Base-by-base conservation (phyloP, 805 yeast genomes). In the Brettanomyces naardenensis region DNA sequence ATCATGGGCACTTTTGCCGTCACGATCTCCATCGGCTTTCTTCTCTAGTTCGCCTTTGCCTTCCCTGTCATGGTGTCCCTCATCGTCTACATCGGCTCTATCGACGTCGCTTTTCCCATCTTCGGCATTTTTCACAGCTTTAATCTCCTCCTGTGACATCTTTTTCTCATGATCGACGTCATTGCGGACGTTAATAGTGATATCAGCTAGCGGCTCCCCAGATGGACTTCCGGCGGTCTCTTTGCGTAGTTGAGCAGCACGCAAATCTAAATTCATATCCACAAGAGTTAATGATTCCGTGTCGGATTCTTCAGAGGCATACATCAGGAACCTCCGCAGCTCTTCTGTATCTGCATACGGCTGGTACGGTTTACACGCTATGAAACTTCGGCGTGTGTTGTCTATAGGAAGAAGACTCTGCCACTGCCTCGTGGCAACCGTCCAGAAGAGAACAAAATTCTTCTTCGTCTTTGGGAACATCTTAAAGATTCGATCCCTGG, bases 361-460 rank as follows among this genome's bases (percentile, higher is more conserved):
- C 14, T 33, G 36, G 23, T 33, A 33, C 15, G 36, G 36, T 11
- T 22, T 33, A n/a, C 6, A 26, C 13, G 37, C 31, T 4, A 34
- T 27, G 23, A 34, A 34, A 21, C 17, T 34, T 10, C 37, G 31
- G 11, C 2, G 3, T 2, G 31, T 4, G 18, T 13, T 44, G 33
- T 54, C 53, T 6, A 39, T 35, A 6, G 36, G 44, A 17, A 44
- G 36, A 20, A 51, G 18, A 2, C 41, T 34, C 2, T 32, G 19
- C 59, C 61, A 58, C 29, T 46, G 44, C 11, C 48, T 28, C 29
- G 42, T 31, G 2, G 56, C 55, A 11, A 52, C 40, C 7, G 51
- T 42, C 59, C 59, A 56, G 37, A 51, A 58, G 20, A 47, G 26
- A 2, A 38, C 36, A 23, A 58, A 40, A 14, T 51, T 44, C 7